Percentiles rank a stretch among this genome's conserved stretches.
Evolutionary conservation across 1,139 yeast genomes (phyloP).

Genomic region (Kodamaea derodonti): DNA sequence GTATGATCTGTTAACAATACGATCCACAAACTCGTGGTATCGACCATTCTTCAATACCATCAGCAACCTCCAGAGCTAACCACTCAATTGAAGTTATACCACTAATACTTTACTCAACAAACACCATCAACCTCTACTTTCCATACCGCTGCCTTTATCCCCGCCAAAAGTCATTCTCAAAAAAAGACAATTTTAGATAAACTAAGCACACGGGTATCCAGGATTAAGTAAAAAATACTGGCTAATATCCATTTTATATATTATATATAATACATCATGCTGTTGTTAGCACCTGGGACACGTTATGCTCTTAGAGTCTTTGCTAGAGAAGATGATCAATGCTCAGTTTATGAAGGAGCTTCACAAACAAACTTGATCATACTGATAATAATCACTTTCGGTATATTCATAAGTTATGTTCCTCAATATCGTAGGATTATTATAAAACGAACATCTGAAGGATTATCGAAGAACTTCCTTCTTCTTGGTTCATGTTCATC

Average conservation of each 20-base stretch:
- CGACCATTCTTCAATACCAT: too few relatives aligned
- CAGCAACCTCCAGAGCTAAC: too few relatives aligned
- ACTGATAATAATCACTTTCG: constrained; percentile 54
- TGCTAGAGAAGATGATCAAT: constrained; percentile 11
- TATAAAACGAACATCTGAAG: constrained; percentile 65
- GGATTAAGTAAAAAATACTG: too few relatives aligned
- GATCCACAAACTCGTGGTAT: too few relatives aligned
- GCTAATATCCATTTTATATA: too few relatives aligned
- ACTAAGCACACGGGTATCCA: not conserved
- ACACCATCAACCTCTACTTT: too few relatives aligned
- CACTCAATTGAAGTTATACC: too few relatives aligned
- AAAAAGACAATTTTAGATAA: not conserved
- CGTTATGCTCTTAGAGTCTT: too few relatives aligned
- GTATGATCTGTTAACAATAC: too few relatives aligned
- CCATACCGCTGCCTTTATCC: not conserved
- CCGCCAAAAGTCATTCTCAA: constrained; percentile 1
- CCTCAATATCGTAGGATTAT: constrained; percentile 73
- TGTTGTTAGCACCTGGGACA: too few relatives aligned
- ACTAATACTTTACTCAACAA: too few relatives aligned
- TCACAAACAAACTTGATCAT: constrained; percentile 44
- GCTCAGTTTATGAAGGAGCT: constrained; percentile 45
- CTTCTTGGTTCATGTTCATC: constrained; percentile 74
- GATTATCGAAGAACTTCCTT: constrained; percentile 71
- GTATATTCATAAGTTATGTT: constrained; percentile 68
- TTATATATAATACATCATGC: too few relatives aligned